Evolutionary conservation across 495 filamentous ascomycete genomes (phyloP), one percentile per base, ranked within the genome.

Genomic region (Lasiosphaeria ovina): DNA sequence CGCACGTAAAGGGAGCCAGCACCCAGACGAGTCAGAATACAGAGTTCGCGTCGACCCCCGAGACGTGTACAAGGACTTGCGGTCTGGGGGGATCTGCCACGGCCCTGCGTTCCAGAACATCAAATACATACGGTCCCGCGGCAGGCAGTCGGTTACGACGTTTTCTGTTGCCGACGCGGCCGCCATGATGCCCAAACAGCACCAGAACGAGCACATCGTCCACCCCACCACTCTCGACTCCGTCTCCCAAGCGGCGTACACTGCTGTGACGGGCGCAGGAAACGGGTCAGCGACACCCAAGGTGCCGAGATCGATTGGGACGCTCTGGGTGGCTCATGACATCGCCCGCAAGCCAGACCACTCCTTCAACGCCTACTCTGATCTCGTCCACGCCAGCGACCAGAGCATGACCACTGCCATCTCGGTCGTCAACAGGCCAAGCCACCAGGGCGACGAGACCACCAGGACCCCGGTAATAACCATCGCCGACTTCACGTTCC

Each of bases 171-270:
- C 75, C 3, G 74, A 83, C 55, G 73, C 74, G 7, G 55, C 55
- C 17, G 62, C 65, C 0, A 49, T 66, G 3, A 81, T 82, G 79
- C 78, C 81, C 3, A 66, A 66, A 33, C 44, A 71, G 3, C 78
- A 72, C 58, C 71, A 79, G 58, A 71, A 64, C 11, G 63, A 65
- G 2, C 77, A 77, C 54, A 34, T 83, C 11, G 70, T 83, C 16
- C 81, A 85, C 53, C 82, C 82, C 0, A 74, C 76, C 0, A 81
- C 79, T 0, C 50, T 81, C 3, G 78, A 79, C 57, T 69, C 69
- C 0, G 66, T 79, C 0, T 69, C 78, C 32, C 76, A 79, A 34
- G 64, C 69, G 4, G 65, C 69, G 52, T 67, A 69, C 59, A 66
- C 70, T 14, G 54, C 60, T 12, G 35, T 63, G 11, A 61, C 66